Evolutionary conservation across 208 protist genomes (phyloP).

Genomic region (Trypanosoma brucei): DNA sequence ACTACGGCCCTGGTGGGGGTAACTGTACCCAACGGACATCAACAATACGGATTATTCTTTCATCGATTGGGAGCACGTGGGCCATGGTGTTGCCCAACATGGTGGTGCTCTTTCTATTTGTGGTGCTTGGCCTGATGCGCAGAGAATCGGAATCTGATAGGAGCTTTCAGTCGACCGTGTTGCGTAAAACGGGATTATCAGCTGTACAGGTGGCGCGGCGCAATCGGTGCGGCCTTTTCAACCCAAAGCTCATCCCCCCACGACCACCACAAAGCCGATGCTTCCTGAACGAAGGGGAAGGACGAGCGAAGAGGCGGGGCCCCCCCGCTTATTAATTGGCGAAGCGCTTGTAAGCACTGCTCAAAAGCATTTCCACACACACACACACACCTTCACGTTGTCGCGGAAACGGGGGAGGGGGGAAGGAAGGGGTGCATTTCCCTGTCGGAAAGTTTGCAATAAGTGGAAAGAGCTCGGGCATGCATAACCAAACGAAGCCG

Average conservation of each 20-base stretch:
- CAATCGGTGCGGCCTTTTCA: slow-evolving; percentile 55
- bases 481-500: too few species aligned
- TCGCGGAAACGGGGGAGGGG: too few species aligned
- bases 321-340: slow-evolving; percentile 36
- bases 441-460: too few species aligned
- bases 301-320: slow-evolving; percentile 27
- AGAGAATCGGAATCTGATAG: slow-evolving; percentile 62
- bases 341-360: not conserved
- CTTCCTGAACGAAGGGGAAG: slow-evolving; percentile 40
- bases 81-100: slow-evolving; percentile 83
- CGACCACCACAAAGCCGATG: slow-evolving; percentile 57
- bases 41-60: slow-evolving; percentile 43
- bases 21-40: slow-evolving; percentile 22
- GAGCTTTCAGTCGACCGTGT: slow-evolving; percentile 48
- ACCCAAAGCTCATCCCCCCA: slow-evolving; percentile 70
- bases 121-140: slow-evolving; percentile 49
- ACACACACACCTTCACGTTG: too few species aligned
- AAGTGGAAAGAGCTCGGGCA: too few species aligned
- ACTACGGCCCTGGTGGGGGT: slow-evolving; percentile 25
- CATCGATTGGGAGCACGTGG: slow-evolving; percentile 69
- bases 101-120: slow-evolving; percentile 62
- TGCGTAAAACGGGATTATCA: slow-evolving; percentile 70
- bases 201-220: slow-evolving; percentile 66
- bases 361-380: too few species aligned
- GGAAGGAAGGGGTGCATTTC: too few species aligned